Evolutionary conservation across 768 basidiomycete species (phyloP), one percentile per base, ranked within the genome.

Genomic region (Candolleomyces aberdarensis): DNA sequence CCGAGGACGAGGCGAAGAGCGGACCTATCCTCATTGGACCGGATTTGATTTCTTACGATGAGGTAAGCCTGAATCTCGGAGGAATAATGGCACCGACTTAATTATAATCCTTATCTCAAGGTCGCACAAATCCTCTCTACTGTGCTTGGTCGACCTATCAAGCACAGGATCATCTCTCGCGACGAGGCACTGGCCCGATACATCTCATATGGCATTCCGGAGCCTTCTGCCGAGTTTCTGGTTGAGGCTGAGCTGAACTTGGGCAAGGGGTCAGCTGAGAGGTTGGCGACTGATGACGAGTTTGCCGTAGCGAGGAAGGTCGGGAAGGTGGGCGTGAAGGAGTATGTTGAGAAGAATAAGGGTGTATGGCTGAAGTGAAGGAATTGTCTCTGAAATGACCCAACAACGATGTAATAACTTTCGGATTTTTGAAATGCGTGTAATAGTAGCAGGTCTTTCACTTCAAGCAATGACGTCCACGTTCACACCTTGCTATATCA

Each of bases 21-120:
- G 52, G 29, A 2, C 52, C 65, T 17, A 64, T 71, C 36, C 67
- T 78, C 9, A 64, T 76, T 41, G 76, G 77, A 4, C 74, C 75
- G 0, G 70, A 75, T 17, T 49, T 74, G 4, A 64, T 68, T 4
- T 65, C 66, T 7, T 74, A 74, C 41, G 71, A 74, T 57, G 64
- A 75, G 66, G 76, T 75, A 29, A 40, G 64, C 57, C 9, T 36
- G 7, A 20, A 3, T 17, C 10, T 3, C 2, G 17, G 31, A 5
- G 9, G 19, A 14, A 49, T 15, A 0, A 52, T 26, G 13, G 3
- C 20, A 19, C 47, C 58, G 51, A 65, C 3, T 11, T 44, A 58
- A 8, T 26, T 52, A 11, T 5, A 15, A 19, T 5, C 17, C 8
- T 17, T 15, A 31, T 31, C 1, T 6, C 4, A 32, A 71, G 71